phyloP scores from a whole-genome alignment of 768 basidiomycete genomes.

The Boletus rubescentipes region DNA sequence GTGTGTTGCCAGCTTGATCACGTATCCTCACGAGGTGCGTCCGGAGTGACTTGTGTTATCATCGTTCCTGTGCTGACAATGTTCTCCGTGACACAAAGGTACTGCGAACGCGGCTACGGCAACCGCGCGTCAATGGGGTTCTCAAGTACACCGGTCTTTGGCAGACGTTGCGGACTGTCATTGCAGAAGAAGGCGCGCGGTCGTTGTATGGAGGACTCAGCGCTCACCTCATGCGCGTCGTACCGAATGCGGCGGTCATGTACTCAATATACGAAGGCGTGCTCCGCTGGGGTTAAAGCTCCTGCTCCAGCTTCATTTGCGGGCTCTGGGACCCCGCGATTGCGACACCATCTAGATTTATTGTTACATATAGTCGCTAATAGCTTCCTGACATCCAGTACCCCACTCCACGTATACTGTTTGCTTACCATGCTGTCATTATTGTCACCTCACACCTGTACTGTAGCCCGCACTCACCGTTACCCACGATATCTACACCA shows the following conservation, averaged over 20 bases:
- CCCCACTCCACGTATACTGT: slow-evolving; percentile 12
- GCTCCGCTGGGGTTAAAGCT: slow-evolving; percentile 51
- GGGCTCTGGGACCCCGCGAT: not conserved
- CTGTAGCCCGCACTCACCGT: slow-evolving; percentile 18
- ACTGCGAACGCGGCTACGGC: slow-evolving; percentile 86
- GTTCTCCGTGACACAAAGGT: slow-evolving; percentile 48
- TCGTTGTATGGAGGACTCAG: slow-evolving; percentile 90
- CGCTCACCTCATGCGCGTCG: slow-evolving; percentile 94
- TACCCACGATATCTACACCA: slow-evolving; percentile 26
- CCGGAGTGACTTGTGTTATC: not conserved
- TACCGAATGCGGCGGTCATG: slow-evolving; percentile 97
- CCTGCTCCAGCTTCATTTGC: not conserved
- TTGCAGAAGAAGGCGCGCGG: slow-evolving; percentile 86
- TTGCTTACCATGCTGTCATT: slow-evolving; percentile 17
- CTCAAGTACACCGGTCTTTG: slow-evolving; percentile 82
- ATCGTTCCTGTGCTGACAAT: not conserved
- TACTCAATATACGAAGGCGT: slow-evolving; percentile 91
- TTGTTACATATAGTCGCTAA: slow-evolving; percentile 13
- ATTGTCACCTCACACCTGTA: slow-evolving; percentile 15
- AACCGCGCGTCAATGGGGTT: slow-evolving; percentile 76
- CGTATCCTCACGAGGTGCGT: slow-evolving; percentile 95
- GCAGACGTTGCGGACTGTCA: slow-evolving; percentile 82
- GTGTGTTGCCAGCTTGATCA: slow-evolving; percentile 89
- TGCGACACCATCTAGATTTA: slow-evolving; percentile 15
- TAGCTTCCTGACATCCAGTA: slow-evolving; percentile 6